A percentile compares a stretch with the other conserved stretches of the same genome.
These are phyloP conservation scores for Cutaneotrichosporon arboriforme DNA, from an alignment of 1,284 basidiomycete species.

Conservation along the genomic window DNA sequence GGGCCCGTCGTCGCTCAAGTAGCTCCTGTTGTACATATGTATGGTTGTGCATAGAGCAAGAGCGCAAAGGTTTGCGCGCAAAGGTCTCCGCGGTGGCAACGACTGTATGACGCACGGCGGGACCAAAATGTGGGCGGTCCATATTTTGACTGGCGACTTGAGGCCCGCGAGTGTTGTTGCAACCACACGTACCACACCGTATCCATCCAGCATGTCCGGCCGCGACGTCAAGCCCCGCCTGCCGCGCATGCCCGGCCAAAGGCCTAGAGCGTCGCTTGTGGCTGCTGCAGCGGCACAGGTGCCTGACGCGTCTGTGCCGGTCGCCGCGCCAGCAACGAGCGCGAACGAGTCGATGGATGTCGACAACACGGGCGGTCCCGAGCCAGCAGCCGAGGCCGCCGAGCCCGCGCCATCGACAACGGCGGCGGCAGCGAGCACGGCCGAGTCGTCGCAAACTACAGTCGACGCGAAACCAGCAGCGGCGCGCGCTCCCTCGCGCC, in stretches of 20 bases:
- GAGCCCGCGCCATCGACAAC: neutral
- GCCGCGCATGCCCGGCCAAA: conserved; percentile 14
- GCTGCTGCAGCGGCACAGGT: conserved; percentile 8
- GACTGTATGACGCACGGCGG: neutral
- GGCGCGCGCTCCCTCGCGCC: neutral
- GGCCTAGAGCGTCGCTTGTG: conserved; percentile 8
- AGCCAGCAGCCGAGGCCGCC: too few species aligned
- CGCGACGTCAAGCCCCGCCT: conserved; percentile 13
- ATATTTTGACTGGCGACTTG: neutral
- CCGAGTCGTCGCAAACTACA: neutral
- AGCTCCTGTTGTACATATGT: conserved; percentile 1
- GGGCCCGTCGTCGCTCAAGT: too few species aligned
- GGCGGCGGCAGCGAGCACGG: neutral
- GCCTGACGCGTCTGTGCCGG: neutral
- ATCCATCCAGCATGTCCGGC: conserved; percentile 6
- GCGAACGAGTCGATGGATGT: too few species aligned
- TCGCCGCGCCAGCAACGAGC: neutral
- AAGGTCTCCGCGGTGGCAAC: too few species aligned
- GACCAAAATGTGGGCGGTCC: neutral
- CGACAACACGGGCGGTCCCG: neutral
- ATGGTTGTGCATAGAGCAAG: neutral
- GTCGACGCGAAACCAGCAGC: neutral
- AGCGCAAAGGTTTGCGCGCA: too few species aligned
- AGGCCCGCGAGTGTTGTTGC: too few species aligned
- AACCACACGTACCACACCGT: neutral